These are phyloP conservation scores for Jamesozyma gamospora DNA, from an alignment of 805 yeast species.

Conservation along the genomic window DNA sequence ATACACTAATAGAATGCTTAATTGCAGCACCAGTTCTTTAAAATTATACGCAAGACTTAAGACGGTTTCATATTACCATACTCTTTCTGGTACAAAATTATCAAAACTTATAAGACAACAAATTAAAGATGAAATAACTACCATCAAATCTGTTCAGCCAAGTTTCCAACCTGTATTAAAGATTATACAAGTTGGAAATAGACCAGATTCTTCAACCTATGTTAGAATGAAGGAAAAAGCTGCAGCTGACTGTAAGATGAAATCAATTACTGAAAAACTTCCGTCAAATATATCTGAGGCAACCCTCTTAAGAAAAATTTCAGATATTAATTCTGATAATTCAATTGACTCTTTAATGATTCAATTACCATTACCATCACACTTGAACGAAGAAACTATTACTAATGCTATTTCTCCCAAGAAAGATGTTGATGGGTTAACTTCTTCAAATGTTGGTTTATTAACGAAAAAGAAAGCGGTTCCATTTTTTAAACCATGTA, in stretches of 20 bases:
- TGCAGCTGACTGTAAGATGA: constrained; percentile 58
- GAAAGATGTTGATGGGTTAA: constrained; percentile 81
- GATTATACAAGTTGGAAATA: constrained; percentile 66
- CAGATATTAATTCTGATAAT: constrained; percentile 46
- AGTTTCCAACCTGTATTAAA: constrained; percentile 55
- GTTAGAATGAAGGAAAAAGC: constrained; percentile 75
- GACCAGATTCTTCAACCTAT: constrained; percentile 75
- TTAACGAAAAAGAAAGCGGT: constrained; percentile 61
- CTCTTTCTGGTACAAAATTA: constrained; percentile 39
- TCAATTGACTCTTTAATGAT: constrained; percentile 63
- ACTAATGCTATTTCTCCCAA: constrained; percentile 56
- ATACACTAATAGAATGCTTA: too few relatives aligned
- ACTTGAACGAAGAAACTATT: constrained; percentile 54
- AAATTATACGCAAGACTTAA: not conserved
- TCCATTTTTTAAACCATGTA: constrained; percentile 69
- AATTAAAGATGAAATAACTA: constrained; percentile 31
- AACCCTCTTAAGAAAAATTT: constrained; percentile 44
- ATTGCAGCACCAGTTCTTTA: not conserved
- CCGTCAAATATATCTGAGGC: constrained; percentile 48
- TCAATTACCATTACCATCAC: constrained; percentile 69
- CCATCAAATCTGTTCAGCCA: constrained; percentile 32
- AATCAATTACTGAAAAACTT: constrained; percentile 49
- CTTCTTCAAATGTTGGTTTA: constrained; percentile 69
- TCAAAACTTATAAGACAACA: constrained; percentile 38
- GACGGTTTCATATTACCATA: constrained; percentile 15